A percentile compares a stretch with the other conserved stretches of the same genome.
These are phyloP conservation scores for Diaporthe citri DNA, from an alignment of 2,329 filamentous ascomycete species.

Conservation along the genomic window DNA sequence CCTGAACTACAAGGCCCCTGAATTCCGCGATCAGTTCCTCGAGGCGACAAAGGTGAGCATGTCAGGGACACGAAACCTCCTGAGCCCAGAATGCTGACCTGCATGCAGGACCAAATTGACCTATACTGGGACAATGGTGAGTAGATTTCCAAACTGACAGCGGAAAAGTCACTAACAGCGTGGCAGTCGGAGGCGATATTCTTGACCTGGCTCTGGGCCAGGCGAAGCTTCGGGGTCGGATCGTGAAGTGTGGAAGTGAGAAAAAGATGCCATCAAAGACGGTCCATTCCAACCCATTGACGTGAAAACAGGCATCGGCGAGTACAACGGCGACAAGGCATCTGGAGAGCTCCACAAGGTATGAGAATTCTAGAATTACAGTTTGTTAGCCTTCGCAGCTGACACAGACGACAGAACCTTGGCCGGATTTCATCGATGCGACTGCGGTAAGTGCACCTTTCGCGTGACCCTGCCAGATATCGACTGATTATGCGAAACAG, in stretches of 20 bases:
- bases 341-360: slow-evolving; percentile 31
- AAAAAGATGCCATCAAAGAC: slow-evolving; percentile 65
- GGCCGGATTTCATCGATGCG: slow-evolving; percentile 32
- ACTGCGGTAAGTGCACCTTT: slow-evolving; percentile 56
- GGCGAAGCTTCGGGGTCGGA: slow-evolving; percentile 73
- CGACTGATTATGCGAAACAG: slow-evolving; percentile 30
- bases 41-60: slow-evolving; percentile 60
- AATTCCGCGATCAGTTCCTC: slow-evolving; percentile 71
- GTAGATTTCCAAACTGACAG: not conserved
- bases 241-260: slow-evolving; percentile 79
- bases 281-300: slow-evolving; percentile 24
- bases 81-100: not conserved
- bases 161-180: slow-evolving; percentile 8
- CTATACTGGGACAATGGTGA: slow-evolving; percentile 77
- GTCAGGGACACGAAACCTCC: slow-evolving; percentile 47
- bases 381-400: slow-evolving; percentile 46
- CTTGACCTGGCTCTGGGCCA: slow-evolving; percentile 74
- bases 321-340: slow-evolving; percentile 29
- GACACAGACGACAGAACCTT: slow-evolving; percentile 46
- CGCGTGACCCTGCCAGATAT: slow-evolving; percentile 60
- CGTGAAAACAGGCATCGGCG: slow-evolving; percentile 26
- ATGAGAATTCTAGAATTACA: not conserved
- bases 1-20: slow-evolving; percentile 76
- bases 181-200: slow-evolving; percentile 75
- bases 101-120: slow-evolving; percentile 64